Percentiles rank a stretch among this genome's conserved stretches.
Evolutionary conservation across 495 filamentous ascomycete genomes (phyloP).

Genomic region (Astrothelium macrocarpum): DNA sequence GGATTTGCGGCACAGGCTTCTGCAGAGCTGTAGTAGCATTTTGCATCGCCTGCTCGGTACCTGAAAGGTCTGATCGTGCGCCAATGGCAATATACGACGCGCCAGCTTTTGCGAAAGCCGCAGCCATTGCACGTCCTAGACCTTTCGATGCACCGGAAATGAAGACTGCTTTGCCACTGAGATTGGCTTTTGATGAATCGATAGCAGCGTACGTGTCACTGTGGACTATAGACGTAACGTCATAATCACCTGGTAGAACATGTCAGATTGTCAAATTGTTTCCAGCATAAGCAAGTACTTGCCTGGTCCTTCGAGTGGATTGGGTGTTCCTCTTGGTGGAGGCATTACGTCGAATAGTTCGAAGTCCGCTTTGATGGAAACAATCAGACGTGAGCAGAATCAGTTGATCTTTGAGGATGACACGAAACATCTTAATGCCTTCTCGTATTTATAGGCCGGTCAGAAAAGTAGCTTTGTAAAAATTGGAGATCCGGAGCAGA

Average conservation of each 20-base stretch:
- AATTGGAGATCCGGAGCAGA: neutral
- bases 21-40: constrained; percentile 31
- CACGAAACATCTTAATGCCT: neutral
- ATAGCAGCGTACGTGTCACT: constrained; percentile 28
- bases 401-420: neutral
- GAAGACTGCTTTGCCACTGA: constrained; percentile 24
- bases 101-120: constrained; percentile 24
- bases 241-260: neutral
- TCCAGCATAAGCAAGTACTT: neutral
- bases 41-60: constrained; percentile 30
- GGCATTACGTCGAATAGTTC: neutral
- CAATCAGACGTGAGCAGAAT: neutral
- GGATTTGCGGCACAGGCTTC: constrained; percentile 33
- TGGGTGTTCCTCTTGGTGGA: constrained; percentile 1
- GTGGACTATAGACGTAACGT: constrained; percentile 12
- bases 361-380: neutral
- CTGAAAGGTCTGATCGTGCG: constrained; percentile 36
- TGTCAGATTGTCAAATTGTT: neutral
- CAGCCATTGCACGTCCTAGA: constrained; percentile 22
- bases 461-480: neutral
- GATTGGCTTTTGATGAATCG: constrained; percentile 19
- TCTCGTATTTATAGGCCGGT: neutral
- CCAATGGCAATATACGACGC: constrained; percentile 26
- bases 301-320: neutral
- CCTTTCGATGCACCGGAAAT: constrained; percentile 27